phyloP scores from a whole-genome alignment of 805 yeast genomes.

The Myxozyma neglecta region DNA sequence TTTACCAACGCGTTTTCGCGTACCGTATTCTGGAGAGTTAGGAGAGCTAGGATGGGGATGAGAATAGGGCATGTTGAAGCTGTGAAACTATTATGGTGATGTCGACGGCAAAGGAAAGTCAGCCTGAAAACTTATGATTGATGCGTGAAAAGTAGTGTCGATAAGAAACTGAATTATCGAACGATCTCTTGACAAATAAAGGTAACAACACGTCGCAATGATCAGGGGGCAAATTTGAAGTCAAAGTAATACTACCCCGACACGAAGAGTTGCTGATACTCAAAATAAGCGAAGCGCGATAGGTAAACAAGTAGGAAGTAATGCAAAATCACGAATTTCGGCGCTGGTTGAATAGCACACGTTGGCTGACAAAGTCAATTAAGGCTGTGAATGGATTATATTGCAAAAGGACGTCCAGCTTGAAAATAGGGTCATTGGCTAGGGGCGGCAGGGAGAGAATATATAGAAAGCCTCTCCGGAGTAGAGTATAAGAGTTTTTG shows the following conservation, averaged over 20 bases:
- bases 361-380: too few species aligned
- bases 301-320: too few species aligned
- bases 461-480: background rate
- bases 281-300: background rate
- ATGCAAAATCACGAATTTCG: too few species aligned
- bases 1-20: slow-evolving; percentile 47
- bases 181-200: too few species aligned
- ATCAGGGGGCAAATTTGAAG: too few species aligned
- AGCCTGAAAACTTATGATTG: background rate
- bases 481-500: background rate
- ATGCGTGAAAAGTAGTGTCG: too few species aligned
- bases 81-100: background rate
- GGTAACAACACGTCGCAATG: too few species aligned
- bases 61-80: slow-evolving; percentile 11
- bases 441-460: background rate
- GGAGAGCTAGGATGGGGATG: slow-evolving; percentile 15
- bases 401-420: too few species aligned
- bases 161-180: too few species aligned
- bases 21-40: slow-evolving; percentile 23
- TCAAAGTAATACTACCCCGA: too few species aligned
- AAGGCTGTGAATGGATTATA: too few species aligned
- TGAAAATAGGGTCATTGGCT: background rate
- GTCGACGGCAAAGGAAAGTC: background rate
- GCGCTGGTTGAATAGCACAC: too few species aligned
- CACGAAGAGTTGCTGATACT: background rate